Evolutionary conservation across 176 grass and related monocot species (phyloP), one percentile per base, ranked within the genome.

Genomic region (Aegilops longissima): DNA sequence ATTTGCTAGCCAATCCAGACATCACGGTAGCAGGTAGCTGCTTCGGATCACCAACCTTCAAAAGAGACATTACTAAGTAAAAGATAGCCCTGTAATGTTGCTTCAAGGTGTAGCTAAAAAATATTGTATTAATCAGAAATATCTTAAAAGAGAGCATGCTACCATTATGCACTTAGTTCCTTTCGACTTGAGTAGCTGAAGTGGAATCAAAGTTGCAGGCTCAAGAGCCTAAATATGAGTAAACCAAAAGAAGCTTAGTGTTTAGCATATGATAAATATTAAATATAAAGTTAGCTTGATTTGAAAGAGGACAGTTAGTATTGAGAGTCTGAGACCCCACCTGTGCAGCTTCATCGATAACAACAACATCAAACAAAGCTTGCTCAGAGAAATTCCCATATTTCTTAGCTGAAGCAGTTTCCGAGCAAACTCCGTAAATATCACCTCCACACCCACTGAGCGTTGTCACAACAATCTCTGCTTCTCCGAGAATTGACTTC

Each of bases 11-110:
- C 51, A 98, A 84, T 84, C 90, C 88, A 88, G 96, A 98, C 83
- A 98, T 91, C 34, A 98, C 96, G 24, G 96, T 98, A 80, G 96
- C 96, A 62, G 96, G 96, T 27, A 98, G 84, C 66, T 98, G 96
- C 92, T 94, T 98, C n/a, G 96, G 96, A 79, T 98, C 96, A 70
- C 96, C 96, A 82, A 96, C 96, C 96, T 98, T 89, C 92, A 90
- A 91, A 84, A 80, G 52, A 70, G 76, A 80, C 24, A 84, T 61
- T 27, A 73, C 14, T 33, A 77, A 51, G 74, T 83, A 80, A 76
- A 20, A 70, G 59, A 39, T 69, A 82, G 59, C 56, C 49, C 44
- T 44, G 73, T 73, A 24, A 25, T 34, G 82, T 58, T 82, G 12
- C 47, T 84, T 89, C 24, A 72, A 54, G 39, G 82, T 65, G 23